Evolutionary conservation across 2,329 filamentous ascomycete genomes (phyloP).

Genomic region (Onygenales sp.): DNA sequence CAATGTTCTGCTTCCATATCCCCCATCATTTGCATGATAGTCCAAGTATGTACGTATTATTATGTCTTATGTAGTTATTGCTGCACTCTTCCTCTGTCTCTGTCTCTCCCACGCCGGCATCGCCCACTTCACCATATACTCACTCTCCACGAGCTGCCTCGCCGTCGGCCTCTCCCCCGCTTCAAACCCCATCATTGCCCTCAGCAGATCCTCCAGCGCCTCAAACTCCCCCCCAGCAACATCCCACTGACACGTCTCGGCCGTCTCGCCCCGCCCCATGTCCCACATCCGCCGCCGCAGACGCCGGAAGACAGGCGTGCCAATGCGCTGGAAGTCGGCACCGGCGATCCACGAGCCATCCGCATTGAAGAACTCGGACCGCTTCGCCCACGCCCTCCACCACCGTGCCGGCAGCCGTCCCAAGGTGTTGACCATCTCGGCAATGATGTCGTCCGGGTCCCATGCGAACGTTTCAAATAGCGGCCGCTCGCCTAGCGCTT

Average conservation of each 20-base stretch:
- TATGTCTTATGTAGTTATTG: too few species aligned
- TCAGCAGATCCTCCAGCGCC: slow-evolving; percentile 14
- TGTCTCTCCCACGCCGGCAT: slow-evolving; percentile 15
- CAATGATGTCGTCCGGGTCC: slow-evolving; percentile 14
- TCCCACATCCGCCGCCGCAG: slow-evolving; percentile 13
- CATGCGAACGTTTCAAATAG: slow-evolving; percentile 16
- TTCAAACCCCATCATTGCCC: slow-evolving; percentile 15
- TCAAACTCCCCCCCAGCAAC: slow-evolving; percentile 14
- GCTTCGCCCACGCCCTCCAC: slow-evolving; percentile 13
- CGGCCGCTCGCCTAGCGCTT: slow-evolving; percentile 14
- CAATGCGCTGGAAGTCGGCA: slow-evolving; percentile 11
- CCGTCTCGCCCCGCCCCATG: slow-evolving; percentile 15
- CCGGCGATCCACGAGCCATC: slow-evolving; percentile 13
- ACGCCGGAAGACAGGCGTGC: slow-evolving; percentile 9
- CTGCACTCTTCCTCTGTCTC: slow-evolving; percentile 1
- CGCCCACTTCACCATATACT: slow-evolving; percentile 16
- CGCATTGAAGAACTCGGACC: slow-evolving; percentile 13
- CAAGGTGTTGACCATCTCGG: slow-evolving; percentile 16
- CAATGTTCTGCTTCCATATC: too few species aligned
- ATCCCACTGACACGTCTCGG: slow-evolving; percentile 16
- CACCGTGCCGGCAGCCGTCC: slow-evolving; percentile 12
- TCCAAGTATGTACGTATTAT: too few species aligned
- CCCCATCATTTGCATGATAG: too few species aligned
- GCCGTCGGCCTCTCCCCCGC: slow-evolving; percentile 12
- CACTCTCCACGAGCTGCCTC: slow-evolving; percentile 11